Conservation (phyloP, 331 rosid genomes). For the Cydonia oblonga region DNA sequence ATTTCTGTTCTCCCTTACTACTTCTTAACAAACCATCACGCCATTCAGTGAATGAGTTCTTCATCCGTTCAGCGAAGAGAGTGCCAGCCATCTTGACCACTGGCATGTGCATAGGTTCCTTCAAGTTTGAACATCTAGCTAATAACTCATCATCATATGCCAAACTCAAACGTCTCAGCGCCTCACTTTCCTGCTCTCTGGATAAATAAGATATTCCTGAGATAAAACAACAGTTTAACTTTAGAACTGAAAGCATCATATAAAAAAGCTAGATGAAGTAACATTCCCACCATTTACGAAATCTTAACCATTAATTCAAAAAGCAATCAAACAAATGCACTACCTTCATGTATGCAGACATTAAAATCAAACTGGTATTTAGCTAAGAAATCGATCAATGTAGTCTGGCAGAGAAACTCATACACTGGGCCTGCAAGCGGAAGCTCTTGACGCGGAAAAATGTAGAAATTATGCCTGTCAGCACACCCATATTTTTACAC, state of each 20-base stretch:
- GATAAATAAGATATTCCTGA: constrained; percentile 98
- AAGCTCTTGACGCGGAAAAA: constrained; percentile 77
- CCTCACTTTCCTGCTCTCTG: constrained; percentile 75
- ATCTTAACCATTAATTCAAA: background rate
- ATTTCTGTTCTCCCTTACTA: constrained; percentile 50
- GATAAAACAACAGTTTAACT: constrained; percentile 43
- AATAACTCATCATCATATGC: constrained; percentile 29
- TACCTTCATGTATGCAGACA: constrained; percentile 78
- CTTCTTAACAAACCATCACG: constrained; percentile 51
- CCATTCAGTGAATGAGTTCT: constrained; percentile 63
- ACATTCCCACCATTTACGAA: background rate
- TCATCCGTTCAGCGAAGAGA: constrained; percentile 70
- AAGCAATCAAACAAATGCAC: constrained; percentile 6
- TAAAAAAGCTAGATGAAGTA: constrained; percentile 1
- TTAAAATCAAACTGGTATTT: constrained; percentile 87
- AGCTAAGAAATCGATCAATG: constrained; percentile 85
- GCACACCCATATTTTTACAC: background rate
- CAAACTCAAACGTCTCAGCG: constrained; percentile 31
- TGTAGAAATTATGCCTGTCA: constrained; percentile 74
- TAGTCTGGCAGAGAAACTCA: constrained; percentile 85
- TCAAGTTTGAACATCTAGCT: constrained; percentile 18
- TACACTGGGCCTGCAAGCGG: constrained; percentile 28
- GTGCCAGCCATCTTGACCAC: constrained; percentile 39
- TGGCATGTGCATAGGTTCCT: constrained; percentile 33
- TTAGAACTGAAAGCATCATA: constrained; percentile 30